Evolutionary conservation across 225 moss, liverwort and hornwort species (phyloP), one percentile per base, ranked within the genome.

Genomic region (Bryum argenteum): DNA sequence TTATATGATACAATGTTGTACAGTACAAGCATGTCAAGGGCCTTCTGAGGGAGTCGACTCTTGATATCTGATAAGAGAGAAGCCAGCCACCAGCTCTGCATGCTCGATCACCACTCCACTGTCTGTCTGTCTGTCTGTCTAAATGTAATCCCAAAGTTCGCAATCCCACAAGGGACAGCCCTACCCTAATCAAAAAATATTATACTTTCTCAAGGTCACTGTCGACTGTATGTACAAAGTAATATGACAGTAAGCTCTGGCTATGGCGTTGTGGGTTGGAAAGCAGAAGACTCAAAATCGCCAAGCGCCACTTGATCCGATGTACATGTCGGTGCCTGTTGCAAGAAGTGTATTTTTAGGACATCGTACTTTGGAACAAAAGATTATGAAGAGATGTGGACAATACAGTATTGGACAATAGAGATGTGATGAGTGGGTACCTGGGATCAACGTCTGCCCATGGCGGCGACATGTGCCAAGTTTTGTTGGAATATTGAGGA

Each of bases 191-290:
- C 16, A 73, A 81, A 77, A 77, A 72, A 24, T 28, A 54, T 59
- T 64, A 70, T 39, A 66, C 47, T 61, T 48, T 52, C 51, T 55
- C 38, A 2, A 21, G 4, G 41, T 67, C 24, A 61, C 75, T 62
- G 41, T 19, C 11, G 43, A 67, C 79, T 84, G 76, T 84, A 80
- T 84, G 76, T 84, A 80, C 84, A 80, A 70, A 71, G 70, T 70
- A 74, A 74, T 33, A 48, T 73, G 80, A 66, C 66, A 72, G 10
- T 2, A 61, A 66, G 39, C 60, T 39, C 28, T 44, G 21, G 26
- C 24, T 15, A 19, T 2, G 14, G 33, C 22, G 20, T 20, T 54
- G 61, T 9, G 2, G 3, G 44, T 26, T 18, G 22, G 19, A 44
- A 44, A 14, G 44, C 12, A 44, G 44, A 14, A 44, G 12, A 44